phyloP scores from a whole-genome alignment of 495 filamentous ascomycete genomes.

The Xylaria intraflava region DNA sequence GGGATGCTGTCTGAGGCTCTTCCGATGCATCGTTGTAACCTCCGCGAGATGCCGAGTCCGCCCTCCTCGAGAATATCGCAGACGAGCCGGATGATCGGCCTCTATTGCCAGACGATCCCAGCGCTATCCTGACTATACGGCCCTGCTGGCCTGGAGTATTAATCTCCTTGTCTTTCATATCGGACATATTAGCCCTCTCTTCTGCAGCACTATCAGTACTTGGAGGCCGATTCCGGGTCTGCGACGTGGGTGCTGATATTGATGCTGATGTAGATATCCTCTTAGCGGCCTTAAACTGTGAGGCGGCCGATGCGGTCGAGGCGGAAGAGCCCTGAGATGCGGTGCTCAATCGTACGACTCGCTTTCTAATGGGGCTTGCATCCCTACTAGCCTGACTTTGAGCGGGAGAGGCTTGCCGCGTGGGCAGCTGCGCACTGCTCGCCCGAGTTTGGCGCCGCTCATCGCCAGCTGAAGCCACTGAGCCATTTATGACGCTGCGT shows the following conservation, averaged over 20 bases:
- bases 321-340: constrained; percentile 26
- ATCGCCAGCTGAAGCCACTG: constrained; percentile 26
- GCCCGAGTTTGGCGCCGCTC: constrained; percentile 33
- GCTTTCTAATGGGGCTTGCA: constrained; percentile 37
- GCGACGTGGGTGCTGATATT: constrained; percentile 12
- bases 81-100: constrained; percentile 36
- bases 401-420: constrained; percentile 31
- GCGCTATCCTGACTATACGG: constrained; percentile 56
- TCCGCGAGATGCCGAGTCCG: constrained; percentile 21
- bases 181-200: constrained; percentile 22
- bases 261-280: constrained; percentile 28
- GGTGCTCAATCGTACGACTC: constrained; percentile 55
- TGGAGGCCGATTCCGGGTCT: constrained; percentile 29
- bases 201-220: constrained; percentile 29
- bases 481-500: constrained; percentile 27
- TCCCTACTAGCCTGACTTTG: constrained; percentile 27
- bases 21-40: constrained; percentile 35
- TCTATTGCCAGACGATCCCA: constrained; percentile 37
- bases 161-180: constrained; percentile 41
- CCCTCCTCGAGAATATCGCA: constrained; percentile 30
- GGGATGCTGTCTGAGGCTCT: constrained; percentile 35
- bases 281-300: constrained; percentile 26
- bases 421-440: constrained; percentile 31
- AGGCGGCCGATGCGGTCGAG: constrained; percentile 10
- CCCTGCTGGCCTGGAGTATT: constrained; percentile 62